Evolutionary conservation across 1,284 basidiomycete genomes (phyloP), one percentile per base, ranked within the genome.

Genomic region (Chiua sp.): DNA sequence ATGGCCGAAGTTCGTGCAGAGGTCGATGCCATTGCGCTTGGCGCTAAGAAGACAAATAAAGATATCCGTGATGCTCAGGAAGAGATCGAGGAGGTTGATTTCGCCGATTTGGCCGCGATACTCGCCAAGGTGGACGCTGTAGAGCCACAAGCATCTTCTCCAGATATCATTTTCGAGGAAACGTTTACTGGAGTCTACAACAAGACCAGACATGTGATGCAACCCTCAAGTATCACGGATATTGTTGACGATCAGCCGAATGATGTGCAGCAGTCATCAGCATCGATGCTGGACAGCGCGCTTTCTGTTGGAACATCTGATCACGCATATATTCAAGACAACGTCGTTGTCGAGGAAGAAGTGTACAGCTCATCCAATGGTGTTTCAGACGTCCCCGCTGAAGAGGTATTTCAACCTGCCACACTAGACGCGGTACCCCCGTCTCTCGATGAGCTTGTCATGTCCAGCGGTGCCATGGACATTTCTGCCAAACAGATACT

Each of bases 11-110:
- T 89, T 6, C 75, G 78, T 46, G 58, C 51, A 59, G 70, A 62
- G 67, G 69, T 50, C 33, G 65, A 59, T 28, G 62, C 60, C 1
- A 63, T 69, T 57, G 68, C 68, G 2, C 60, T 37, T 22, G 35
- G 30, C 33, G 46, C 20, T 11, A 28, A 59, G 48, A n/a, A 53
- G 69, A 23, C 47, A 66, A 5, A 60, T 1, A 32, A 5, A 18
- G 42, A 16, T n/a, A 59, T 64, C 0, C 62, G 71, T 18, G 11
- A 35, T 0, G 26, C 48, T 32, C 49, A 48, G 30, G 75, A 77
- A 18, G 72, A 72, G 11, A 68, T 90, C 2, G 82, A 86, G 69
- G 88, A 87, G 65, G 80, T 90, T 13, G 84, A 91, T 67, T 91
- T 89, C 65, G 76, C 80, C 13, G 87, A 90, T 52, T 69, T 87